Base-by-base conservation (phyloP, 805 yeast genomes). In the Ogataea degrootiae region DNA sequence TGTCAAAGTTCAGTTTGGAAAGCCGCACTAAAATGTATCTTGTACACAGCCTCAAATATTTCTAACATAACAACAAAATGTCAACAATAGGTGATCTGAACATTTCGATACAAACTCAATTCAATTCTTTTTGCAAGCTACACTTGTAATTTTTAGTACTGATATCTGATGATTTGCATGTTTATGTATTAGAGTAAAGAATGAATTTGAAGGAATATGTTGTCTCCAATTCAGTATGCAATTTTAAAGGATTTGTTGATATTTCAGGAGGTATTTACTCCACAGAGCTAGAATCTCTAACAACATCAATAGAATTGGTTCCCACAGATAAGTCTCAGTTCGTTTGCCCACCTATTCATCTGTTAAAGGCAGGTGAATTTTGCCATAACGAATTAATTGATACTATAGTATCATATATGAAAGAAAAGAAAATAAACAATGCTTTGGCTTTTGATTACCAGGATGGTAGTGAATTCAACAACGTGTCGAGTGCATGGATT, bases 401-500 rank as follows among this genome's bases (percentile, higher is more conserved):
- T 49, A 46, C 57, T 7, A 51, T 79, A n/a, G 55, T 78, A 1
- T 49, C 51, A 2, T 60, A 60, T 45, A 51, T 77, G 35, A 41
- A 67, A 1, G 47, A 52, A 2, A 53, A 59, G 11, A 62, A 64
- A 19, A 54, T 60, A 2, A 48, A 59, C 3, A 78, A 79, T 57
- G 67, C 68, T 0, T 43, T 82, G 5, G 51, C 67, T 0, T 55
- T 58, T 40, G 86, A 85, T 0, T 77, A 76, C 50, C 54, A 55
- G 4, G 62, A 69, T 41, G 73, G 72, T 0, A 49, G 54, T 2
- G 57, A 50, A 5, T 31, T 42, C 7, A 50, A 56, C 7, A 49
- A 66, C 8, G 58, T 67, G 0, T 54, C 61, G 6, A 58, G 66
- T 6, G 48, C 44, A 4, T 52, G 68, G 39, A 67, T 67, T 40